Conservation (phyloP, 345 rosid species). For the Salix viminalis region DNA sequence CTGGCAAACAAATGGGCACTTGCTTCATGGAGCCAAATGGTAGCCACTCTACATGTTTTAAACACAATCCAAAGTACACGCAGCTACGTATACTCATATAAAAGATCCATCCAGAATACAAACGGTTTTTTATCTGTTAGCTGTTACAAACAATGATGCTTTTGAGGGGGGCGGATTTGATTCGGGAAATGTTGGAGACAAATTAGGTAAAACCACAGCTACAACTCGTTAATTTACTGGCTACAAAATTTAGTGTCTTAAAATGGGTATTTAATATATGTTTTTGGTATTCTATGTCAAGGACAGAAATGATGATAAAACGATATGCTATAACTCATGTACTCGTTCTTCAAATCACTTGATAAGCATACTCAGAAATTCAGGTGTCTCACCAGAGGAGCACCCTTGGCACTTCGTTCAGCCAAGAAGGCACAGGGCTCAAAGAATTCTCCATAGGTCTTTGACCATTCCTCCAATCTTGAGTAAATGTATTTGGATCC, state of each 20-base stretch:
- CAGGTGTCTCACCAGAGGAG: conserved; percentile 34
- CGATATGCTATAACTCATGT: neutral
- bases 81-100: neutral
- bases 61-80: neutral
- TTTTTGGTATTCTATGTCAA: too few relatives aligned
- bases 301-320: neutral
- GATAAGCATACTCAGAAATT: neutral
- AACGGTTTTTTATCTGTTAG: neutral
- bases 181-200: neutral
- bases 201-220: neutral
- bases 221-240: neutral
- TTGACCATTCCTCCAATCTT: conserved; percentile 78
- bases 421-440: conserved; percentile 87
- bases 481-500: conserved; percentile 32
- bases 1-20: neutral
- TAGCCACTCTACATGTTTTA: neutral
- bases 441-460: conserved; percentile 75
- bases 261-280: too few relatives aligned
- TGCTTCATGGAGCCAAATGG: neutral
- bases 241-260: neutral
- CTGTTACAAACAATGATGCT: neutral
- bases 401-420: conserved; percentile 62
- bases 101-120: neutral
- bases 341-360: neutral
- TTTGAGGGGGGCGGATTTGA: neutral